A percentile compares a stretch with the other conserved stretches of the same genome.
Conservation (phyloP, 495 filamentous ascomycete species). For the Penicillium riverlandense region DNA sequence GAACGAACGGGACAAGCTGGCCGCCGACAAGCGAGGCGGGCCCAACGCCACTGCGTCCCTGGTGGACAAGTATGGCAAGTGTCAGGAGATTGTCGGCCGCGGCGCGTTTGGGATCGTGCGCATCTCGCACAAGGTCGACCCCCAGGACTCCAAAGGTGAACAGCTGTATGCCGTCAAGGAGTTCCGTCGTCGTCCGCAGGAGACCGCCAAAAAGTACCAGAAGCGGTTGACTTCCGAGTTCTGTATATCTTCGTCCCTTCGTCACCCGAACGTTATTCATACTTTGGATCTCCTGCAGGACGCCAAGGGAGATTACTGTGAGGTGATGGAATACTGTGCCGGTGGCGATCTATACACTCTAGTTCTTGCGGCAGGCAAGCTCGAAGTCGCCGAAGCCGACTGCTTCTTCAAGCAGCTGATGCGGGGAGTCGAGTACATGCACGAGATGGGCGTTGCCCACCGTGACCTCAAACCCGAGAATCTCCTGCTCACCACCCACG, state of each 20-base stretch:
- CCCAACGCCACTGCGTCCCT: conserved; percentile 73
- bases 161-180: conserved; percentile 98
- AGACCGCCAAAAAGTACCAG: conserved; percentile 93
- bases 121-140: conserved; percentile 93
- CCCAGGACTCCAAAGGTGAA: conserved; percentile 69
- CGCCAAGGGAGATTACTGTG: conserved; percentile 96
- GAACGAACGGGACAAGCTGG: conserved; percentile 72
- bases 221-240: conserved; percentile 98
- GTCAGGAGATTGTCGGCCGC: conserved; percentile 95
- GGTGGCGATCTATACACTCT: conserved; percentile 96
- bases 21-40: conserved; percentile 67
- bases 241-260: conserved; percentile 94
- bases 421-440: conserved; percentile 98
- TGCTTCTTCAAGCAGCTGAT: conserved; percentile 99
- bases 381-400: conserved; percentile 90
- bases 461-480: conserved; percentile 98
- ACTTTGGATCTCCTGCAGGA: conserved; percentile 93
- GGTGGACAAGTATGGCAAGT: conserved; percentile 97
- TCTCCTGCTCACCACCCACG: conserved; percentile 84
- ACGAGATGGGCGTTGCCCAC: conserved; percentile 98
- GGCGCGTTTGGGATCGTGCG: conserved; percentile 96
- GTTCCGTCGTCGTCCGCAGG: conserved; percentile 88
- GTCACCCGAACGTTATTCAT: conserved; percentile 97
- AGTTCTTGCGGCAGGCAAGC: conserved; percentile 82
- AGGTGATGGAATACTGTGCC: conserved; percentile 99